A percentile compares a stretch with the other conserved stretches of the same genome.
phyloP scores from a whole-genome alignment of 805 yeast species.

The Cyberlindnera suaveolens region DNA sequence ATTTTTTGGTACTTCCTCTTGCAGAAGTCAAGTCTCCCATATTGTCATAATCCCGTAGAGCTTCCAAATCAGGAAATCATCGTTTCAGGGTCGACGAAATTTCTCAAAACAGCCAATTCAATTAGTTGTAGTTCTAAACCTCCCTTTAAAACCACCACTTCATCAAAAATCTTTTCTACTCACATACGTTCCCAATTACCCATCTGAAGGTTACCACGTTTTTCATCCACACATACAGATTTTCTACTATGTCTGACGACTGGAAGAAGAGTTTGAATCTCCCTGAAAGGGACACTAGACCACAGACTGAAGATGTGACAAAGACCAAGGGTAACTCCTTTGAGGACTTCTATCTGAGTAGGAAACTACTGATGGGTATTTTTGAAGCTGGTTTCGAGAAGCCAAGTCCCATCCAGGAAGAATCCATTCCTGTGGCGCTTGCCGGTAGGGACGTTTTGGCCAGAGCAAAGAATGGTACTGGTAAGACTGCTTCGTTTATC shows the following conservation, averaged over 20 bases:
- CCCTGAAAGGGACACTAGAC: conserved; percentile 86
- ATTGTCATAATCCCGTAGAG: background rate
- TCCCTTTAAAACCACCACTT: background rate
- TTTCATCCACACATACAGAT: no score
- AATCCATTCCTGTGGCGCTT: conserved; percentile 90
- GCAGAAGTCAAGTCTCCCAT: background rate
- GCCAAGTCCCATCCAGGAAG: conserved; percentile 98
- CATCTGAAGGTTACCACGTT: no score
- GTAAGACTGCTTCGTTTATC: conserved; percentile 95
- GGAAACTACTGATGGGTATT: conserved; percentile 95
- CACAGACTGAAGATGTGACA: conserved; percentile 94
- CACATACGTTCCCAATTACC: background rate
- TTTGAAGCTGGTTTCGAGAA: conserved; percentile 98
- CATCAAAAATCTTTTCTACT: background rate
- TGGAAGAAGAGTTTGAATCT: conserved; percentile 75
- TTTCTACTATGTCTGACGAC: conserved; percentile 35
- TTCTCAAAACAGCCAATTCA: background rate
- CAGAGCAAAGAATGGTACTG: conserved; percentile 97
- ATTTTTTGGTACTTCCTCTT: background rate
- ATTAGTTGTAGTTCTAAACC: background rate
- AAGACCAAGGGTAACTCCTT: conserved; percentile 86
- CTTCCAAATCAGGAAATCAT: background rate
- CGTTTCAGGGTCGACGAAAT: background rate
- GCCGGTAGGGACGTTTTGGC: conserved; percentile 95
- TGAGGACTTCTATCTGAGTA: conserved; percentile 85